These are phyloP conservation scores for Austroboletus festivus DNA, from an alignment of 768 basidiomycete species.

Conservation along the genomic window DNA sequence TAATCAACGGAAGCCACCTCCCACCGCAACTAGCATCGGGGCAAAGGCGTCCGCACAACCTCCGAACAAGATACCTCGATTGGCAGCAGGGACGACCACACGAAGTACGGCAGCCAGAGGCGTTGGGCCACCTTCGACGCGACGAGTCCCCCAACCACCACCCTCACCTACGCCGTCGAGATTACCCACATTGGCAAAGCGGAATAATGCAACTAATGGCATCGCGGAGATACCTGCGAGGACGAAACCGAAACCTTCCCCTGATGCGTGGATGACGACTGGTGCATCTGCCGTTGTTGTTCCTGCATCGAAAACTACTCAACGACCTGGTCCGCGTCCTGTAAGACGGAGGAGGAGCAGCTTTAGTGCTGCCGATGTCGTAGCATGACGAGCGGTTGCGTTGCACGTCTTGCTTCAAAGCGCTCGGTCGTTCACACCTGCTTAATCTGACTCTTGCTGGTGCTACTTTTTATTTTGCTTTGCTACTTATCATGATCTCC, in stretches of 20 bases:
- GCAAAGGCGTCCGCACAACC: slow-evolving; percentile 45
- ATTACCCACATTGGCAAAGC: slow-evolving; percentile 69
- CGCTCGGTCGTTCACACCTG: slow-evolving; percentile 3
- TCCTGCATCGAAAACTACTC: slow-evolving; percentile 61
- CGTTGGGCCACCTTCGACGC: slow-evolving; percentile 30
- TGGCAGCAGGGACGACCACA: slow-evolving; percentile 51
- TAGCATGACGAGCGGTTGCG: slow-evolving; percentile 48
- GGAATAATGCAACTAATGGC: slow-evolving; percentile 42
- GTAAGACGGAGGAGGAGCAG: slow-evolving; percentile 79
- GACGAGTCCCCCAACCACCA: slow-evolving; percentile 43
- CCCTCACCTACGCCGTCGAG: slow-evolving; percentile 72
- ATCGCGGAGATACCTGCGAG: slow-evolving; percentile 49
- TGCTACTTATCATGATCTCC: slow-evolving; percentile 30
- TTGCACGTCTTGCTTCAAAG: slow-evolving; percentile 6
- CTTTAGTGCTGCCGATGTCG: slow-evolving; percentile 83
- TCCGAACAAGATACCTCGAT: slow-evolving; percentile 66
- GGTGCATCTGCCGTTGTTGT: slow-evolving; percentile 67
- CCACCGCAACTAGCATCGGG: slow-evolving; percentile 32
- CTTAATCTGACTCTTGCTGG: slow-evolving; percentile 5
- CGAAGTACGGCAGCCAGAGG: slow-evolving; percentile 43
- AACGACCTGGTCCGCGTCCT: slow-evolving; percentile 69
- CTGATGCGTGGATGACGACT: slow-evolving; percentile 76
- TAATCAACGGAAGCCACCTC: slow-evolving; percentile 53
- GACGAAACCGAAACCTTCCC: slow-evolving; percentile 35
- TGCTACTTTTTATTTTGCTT: slow-evolving; percentile 8